Percentiles rank a stretch among this genome's conserved stretches.
phyloP scores from a whole-genome alignment of 129 eudicot species.

The Logfia minima region DNA sequence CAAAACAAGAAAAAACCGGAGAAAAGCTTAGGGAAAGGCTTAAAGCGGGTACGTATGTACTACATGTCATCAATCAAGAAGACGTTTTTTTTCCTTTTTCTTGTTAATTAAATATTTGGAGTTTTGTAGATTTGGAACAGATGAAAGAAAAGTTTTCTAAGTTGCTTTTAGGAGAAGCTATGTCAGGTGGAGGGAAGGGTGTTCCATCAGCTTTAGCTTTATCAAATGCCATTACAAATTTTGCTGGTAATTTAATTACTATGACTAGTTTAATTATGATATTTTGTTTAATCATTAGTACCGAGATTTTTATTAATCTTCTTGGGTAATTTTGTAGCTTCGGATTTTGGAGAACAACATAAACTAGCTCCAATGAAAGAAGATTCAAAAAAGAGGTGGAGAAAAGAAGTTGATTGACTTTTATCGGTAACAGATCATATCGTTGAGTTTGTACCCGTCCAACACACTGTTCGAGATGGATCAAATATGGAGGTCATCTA shows the following conservation, averaged over 20 bases:
- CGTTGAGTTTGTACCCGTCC: conserved; percentile 73
- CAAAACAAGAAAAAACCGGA: conserved; percentile 12
- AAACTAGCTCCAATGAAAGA: conserved; percentile 72
- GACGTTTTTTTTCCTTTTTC: neutral
- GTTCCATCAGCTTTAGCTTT: conserved; percentile 88
- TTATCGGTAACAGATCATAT: conserved; percentile 77
- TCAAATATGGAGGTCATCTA: conserved; percentile 71
- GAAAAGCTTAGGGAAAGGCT: conserved; percentile 29
- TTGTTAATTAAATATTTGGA: neutral
- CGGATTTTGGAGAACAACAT: conserved; percentile 79
- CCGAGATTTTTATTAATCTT: neutral
- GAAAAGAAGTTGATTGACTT: conserved; percentile 82
- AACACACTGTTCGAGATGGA: conserved; percentile 66
- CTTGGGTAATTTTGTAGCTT: conserved; percentile 50
- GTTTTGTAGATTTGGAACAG: conserved; percentile 56
- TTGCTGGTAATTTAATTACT: conserved; percentile 53
- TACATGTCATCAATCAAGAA: neutral
- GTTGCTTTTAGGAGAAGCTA: conserved; percentile 82
- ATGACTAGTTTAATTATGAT: neutral
- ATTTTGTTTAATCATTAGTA: conserved; percentile 7
- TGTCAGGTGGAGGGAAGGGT: conserved; percentile 96
- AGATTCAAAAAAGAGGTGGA: conserved; percentile 77
- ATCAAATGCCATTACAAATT: conserved; percentile 87
- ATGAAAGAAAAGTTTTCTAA: conserved; percentile 84
- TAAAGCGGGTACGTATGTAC: conserved; percentile 17